Evolutionary conservation across 805 yeast species (phyloP), one percentile per base, ranked within the genome.

Genomic region (Cyberlindnera subsufficiens): DNA sequence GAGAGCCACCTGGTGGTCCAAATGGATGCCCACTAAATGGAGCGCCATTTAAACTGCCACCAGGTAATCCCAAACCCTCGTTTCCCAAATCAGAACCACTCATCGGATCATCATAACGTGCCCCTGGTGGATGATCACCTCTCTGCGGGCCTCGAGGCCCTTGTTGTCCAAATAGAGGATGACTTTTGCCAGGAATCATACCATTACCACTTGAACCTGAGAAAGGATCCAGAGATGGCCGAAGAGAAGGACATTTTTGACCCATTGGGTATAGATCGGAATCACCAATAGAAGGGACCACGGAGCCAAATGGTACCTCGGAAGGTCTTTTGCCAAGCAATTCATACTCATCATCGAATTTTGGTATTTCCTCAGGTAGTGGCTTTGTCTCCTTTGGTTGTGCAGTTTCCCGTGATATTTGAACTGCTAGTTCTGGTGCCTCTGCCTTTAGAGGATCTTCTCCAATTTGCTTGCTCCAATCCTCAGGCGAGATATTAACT

Each of bases 341-440:
- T 20, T 77, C 75, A 40, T 68, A 69, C 48, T 77, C 82, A 52
- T 74, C 78, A 19, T 74, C 78, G 45, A 74, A 77, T 30, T 66
- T 75, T 1, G 82, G 82, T 57, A 74, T 67, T 2, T 46, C 31
- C 15, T 39, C 22, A 7, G 33, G 14, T 4, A 19, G 15, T 13
- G 14, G n/a, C 27, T 6, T 18, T 18, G 25, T 34, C 16, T 34
- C 19, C 6, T 14, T 19, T 25, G 25, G 10, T 17, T 10, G 5
- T 15, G 20, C 14, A 10, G 20, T 6, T 25, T n/a, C 27, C 27
- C 27, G 27, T 9, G 27, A 11, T 3, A 22, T 22, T 22, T 22
- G 11, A 22, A 22, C 10, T 9, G 27, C 11, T 6, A 22, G 27
- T 8, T 9, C 27, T 22, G 27, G 27, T 9, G 27, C 27, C 27